A percentile compares a stretch with the other conserved stretches of the same genome.
phyloP scores from a whole-genome alignment of 208 protist species.

The Strigomonas galati region DNA sequence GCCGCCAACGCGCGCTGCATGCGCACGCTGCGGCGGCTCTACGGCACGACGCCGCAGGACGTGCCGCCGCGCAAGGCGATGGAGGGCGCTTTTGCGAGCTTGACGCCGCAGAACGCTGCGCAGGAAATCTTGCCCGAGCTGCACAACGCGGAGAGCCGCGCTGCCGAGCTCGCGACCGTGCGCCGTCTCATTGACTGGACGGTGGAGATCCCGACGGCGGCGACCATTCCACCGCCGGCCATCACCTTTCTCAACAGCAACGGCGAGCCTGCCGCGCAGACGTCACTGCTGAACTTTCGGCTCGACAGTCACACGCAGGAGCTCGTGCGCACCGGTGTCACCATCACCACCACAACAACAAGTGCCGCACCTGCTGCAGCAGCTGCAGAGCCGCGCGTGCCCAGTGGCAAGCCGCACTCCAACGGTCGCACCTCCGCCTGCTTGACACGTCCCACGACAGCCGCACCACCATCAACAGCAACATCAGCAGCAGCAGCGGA shows the following conservation, averaged over 20 bases:
- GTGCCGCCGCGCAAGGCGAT: conserved; percentile 22
- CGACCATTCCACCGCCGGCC: conserved; percentile 39
- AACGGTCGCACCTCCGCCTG: too few relatives aligned
- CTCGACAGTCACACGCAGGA: conserved; percentile 30
- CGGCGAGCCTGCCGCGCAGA: conserved; percentile 23
- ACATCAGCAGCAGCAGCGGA: background rate
- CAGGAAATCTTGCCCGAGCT: conserved; percentile 48
- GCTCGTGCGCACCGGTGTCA: background rate
- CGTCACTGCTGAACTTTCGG: conserved; percentile 18
- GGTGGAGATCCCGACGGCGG: conserved; percentile 43
- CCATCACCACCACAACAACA: background rate
- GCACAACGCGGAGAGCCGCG: conserved; percentile 23
- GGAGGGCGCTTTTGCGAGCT: conserved; percentile 13
- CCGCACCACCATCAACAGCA: background rate
- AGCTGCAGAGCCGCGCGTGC: background rate
- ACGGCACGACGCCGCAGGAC: conserved; percentile 45
- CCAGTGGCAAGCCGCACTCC: too few relatives aligned
- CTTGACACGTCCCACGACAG: background rate
- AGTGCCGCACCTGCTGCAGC: background rate
- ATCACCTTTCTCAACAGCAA: conserved; percentile 49
- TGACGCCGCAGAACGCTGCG: conserved; percentile 5
- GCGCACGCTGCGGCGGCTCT: conserved; percentile 30
- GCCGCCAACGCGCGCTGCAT: conserved; percentile 15
- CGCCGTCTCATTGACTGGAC: conserved; percentile 56
- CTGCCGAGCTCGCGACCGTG: conserved; percentile 34